Evolutionary conservation across 208 protist species (phyloP), one percentile per base, ranked within the genome.

Genomic region (Acanthamoeba royreba): DNA sequence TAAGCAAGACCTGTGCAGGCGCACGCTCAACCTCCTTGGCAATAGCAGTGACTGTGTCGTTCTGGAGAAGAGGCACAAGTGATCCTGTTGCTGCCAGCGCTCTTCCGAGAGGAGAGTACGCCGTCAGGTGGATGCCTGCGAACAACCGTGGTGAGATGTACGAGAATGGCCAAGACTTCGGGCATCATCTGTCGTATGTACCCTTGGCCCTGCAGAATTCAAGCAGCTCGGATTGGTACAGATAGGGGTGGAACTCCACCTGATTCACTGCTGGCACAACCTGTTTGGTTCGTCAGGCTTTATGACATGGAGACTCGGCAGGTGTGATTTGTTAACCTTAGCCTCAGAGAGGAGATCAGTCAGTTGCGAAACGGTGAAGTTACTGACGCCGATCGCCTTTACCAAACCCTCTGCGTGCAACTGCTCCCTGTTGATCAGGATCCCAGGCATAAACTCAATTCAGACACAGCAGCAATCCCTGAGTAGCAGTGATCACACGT

Each of bases 101-200:
- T 42, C 63, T 72, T 15, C 90, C 96, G 22, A 97, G 85, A 17
- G 96, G 93, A 4, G 46, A 81, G 89, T 97, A 97, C 9, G 95
- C 97, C 43, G 95, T 97, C 17, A 97, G 49, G 33, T 97, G 93
- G 43, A 47, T 53, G n/a, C 96, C 53, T 49, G n/a, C 8, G 11
- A n/a, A 9, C n/a, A n/a, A 77, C 31, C 11, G 22, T 40, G 28
- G 8, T 15, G 13, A 22, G 66, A 22, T 15, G 28, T 9, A n/a
- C 22, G 35, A 7, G 45, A n/a, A 42, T 11, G 15, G 94, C 53
- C 11, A 9, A 47, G 9, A 61, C 63, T 17, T 88, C 17, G 22
- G 31, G 25, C 17, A 96, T 17, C 13, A 94, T 2, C 7, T 95
- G 87, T 1, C 11, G 25, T 1, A 55, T 4, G 25, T 31, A 88